These are phyloP conservation scores for Aegilops sharonensis DNA, from an alignment of 176 grass and related monocot species.

Conservation along the genomic window DNA sequence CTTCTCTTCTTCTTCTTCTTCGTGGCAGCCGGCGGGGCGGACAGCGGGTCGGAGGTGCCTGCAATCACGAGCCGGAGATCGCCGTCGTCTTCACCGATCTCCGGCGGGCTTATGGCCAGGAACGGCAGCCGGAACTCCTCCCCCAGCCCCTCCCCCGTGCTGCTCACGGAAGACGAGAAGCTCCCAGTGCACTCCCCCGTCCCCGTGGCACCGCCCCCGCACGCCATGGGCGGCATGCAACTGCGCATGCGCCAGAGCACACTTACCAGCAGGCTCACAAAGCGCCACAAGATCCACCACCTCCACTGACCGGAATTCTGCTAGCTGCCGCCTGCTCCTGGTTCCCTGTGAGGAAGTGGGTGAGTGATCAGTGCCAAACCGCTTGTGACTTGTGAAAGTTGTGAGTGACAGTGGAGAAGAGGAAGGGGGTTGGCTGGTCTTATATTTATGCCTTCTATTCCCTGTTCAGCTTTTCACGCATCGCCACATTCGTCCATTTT, in stretches of 20 bases:
- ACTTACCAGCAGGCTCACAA: neutral
- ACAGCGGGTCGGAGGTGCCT: neutral
- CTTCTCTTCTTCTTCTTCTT: constrained; percentile 87
- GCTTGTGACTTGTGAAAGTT: neutral
- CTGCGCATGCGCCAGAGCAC: neutral
- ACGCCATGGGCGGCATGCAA: constrained; percentile 42
- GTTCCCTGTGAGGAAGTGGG: neutral
- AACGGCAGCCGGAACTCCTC: constrained; percentile 33
- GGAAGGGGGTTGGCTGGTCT: constrained; percentile 15
- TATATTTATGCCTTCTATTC: constrained; percentile 35
- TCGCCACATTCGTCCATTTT: constrained; percentile 19
- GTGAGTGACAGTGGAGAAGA: neutral
- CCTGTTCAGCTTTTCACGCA: constrained; percentile 7
- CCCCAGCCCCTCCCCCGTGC: constrained; percentile 20
- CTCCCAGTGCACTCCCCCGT: constrained; percentile 38
- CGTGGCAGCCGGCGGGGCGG: neutral
- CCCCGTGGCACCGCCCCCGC: neutral
- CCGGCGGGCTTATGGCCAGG: neutral
- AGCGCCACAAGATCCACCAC: neutral
- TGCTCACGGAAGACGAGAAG: constrained; percentile 37
- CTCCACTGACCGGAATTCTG: neutral
- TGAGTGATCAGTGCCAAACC: neutral
- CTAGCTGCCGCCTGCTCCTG: neutral
- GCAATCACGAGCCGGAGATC: constrained; percentile 23
- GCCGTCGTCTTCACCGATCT: constrained; percentile 9